Conservation (phyloP, 495 filamentous ascomycete species). For the Lophiotrema nucula region DNA sequence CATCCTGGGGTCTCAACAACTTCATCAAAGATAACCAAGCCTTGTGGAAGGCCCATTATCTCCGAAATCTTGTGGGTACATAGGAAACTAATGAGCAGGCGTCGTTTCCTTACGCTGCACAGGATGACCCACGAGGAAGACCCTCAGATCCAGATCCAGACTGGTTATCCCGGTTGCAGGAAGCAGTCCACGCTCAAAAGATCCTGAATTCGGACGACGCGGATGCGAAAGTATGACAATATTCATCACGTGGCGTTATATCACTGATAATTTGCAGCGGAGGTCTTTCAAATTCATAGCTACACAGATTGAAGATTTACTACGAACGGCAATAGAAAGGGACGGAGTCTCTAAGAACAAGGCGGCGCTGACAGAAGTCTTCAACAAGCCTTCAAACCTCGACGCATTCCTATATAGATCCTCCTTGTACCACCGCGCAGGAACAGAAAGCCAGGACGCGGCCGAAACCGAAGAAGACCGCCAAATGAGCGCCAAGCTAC, state of each 20-base stretch:
- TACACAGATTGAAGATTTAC: conserved; percentile 24
- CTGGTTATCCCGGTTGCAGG: conserved; percentile 53
- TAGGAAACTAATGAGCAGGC: too few relatives aligned
- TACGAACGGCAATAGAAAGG: conserved; percentile 30
- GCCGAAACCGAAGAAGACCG: conserved; percentile 36
- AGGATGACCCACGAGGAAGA: conserved; percentile 44
- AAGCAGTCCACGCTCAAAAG: conserved; percentile 48
- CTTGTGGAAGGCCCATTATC: conserved; percentile 56
- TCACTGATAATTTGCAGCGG: conserved; percentile 16
- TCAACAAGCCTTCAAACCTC: conserved; percentile 31
- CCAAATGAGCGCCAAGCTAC: conserved; percentile 62
- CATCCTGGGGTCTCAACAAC: conserved; percentile 49
- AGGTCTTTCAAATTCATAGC: conserved; percentile 29
- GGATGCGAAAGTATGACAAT: conserved; percentile 40
- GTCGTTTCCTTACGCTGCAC: too few relatives aligned
- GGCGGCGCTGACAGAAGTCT: conserved; percentile 35
- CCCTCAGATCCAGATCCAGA: conserved; percentile 37
- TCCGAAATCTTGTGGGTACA: conserved; percentile 46
- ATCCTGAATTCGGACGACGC: conserved; percentile 42
- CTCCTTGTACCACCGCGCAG: conserved; percentile 51
- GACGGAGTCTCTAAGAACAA: conserved; percentile 37
- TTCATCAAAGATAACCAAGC: conserved; percentile 52
- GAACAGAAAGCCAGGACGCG: conserved; percentile 26
- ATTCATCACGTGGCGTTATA: neutral
- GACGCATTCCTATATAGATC: conserved; percentile 23